Evolutionary conservation across 139 green algal genomes (phyloP).

Genomic region (Ulvella scutata): DNA sequence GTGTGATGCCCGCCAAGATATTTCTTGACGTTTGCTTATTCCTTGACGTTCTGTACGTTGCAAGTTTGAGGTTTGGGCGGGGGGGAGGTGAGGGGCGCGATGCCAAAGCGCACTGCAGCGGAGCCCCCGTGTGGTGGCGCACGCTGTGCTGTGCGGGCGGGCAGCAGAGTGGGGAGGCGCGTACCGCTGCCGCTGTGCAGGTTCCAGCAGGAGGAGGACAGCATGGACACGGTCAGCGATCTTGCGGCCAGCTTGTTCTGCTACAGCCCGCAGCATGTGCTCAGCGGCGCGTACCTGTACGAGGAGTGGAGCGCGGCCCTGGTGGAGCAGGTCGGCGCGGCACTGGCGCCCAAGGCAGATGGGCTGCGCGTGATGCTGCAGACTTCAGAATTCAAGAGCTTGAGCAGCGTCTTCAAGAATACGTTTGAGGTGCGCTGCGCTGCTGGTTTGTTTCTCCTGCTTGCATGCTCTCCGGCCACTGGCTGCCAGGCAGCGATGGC

Average conservation of each 20-base stretch:
- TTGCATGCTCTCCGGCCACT: too few species aligned
- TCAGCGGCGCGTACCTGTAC: conserved; percentile 43
- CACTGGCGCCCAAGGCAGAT: conserved; percentile 10
- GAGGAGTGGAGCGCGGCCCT: conserved; percentile 46
- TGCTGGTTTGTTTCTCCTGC: conserved; percentile 1
- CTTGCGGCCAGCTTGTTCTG: conserved; percentile 32
- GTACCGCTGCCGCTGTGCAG: conserved; percentile 1
- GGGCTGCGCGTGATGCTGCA: conserved; percentile 27
- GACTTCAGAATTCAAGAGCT: neutral
- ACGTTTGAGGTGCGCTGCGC: neutral
- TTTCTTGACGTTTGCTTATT: too few species aligned
- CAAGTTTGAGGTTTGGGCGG: too few species aligned
- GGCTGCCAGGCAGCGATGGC: too few species aligned
- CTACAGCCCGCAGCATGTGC: conserved; percentile 35
- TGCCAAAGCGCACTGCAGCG: too few species aligned
- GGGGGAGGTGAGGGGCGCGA: too few species aligned
- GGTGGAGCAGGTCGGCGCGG: conserved; percentile 14
- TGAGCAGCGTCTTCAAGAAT: conserved; percentile 14
- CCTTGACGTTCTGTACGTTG: neutral
- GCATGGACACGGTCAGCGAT: conserved; percentile 44
- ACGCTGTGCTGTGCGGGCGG: too few species aligned
- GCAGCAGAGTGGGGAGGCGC: too few species aligned
- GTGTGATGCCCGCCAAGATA: too few species aligned
- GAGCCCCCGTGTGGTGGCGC: too few species aligned
- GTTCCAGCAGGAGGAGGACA: conserved; percentile 70